Evolutionary conservation across 2,329 filamentous ascomycete genomes (phyloP).

Genomic region (Pseudogymnoascus sp.): DNA sequence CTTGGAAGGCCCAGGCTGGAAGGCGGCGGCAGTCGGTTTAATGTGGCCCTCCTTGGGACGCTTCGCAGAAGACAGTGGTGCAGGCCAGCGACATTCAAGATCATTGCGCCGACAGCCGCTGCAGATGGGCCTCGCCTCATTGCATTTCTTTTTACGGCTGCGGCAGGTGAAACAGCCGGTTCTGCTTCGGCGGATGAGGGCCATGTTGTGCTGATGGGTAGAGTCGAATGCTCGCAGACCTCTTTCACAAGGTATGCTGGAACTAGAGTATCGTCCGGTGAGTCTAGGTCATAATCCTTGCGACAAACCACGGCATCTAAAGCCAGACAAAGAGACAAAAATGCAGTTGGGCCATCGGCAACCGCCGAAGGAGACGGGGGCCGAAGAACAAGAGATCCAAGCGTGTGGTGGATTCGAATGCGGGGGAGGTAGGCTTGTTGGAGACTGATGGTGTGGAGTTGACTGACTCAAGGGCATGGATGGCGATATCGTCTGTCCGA

Average conservation of each 20-base stretch:
- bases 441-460: slow-evolving; percentile 32
- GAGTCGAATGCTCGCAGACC: neutral
- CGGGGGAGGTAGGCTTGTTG: neutral
- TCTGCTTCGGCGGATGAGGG: slow-evolving; percentile 25
- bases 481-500: neutral
- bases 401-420: neutral
- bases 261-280: neutral
- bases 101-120: neutral
- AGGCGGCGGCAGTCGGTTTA: neutral
- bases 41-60: neutral
- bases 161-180: slow-evolving; percentile 42
- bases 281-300: neutral
- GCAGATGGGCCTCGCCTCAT: slow-evolving; percentile 51
- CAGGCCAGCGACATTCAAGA: neutral
- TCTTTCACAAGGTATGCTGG: neutral
- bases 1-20: neutral
- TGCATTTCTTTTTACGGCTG: slow-evolving; percentile 55
- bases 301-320: neutral
- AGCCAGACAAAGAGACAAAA: neutral
- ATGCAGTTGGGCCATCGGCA: neutral
- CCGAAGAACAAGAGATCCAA: neutral
- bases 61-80: neutral
- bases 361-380: slow-evolving; percentile 7
- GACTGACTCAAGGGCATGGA: slow-evolving; percentile 24
- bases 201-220: neutral